Evolutionary conservation across 805 yeast genomes (phyloP).

Genomic region (Starmerella powellii): DNA sequence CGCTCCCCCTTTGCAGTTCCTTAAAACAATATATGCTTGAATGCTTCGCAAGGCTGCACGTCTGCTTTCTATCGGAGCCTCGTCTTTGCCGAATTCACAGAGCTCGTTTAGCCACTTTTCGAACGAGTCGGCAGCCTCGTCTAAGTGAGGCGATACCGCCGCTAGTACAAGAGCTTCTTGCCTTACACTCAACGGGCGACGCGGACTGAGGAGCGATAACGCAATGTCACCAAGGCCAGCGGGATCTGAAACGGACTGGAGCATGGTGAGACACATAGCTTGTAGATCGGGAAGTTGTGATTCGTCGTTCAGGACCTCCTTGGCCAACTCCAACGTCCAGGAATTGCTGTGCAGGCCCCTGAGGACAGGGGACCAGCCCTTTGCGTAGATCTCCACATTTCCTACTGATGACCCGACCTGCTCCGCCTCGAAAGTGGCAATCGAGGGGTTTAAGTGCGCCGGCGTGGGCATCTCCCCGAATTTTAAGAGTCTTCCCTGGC

Average conservation of each 20-base stretch:
- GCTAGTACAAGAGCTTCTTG: constrained; percentile 17
- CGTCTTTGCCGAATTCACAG: constrained; percentile 31
- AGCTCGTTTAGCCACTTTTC: constrained; percentile 28
- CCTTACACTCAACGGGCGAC: constrained; percentile 3
- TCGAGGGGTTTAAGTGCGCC: constrained; percentile 13
- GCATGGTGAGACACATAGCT: neutral
- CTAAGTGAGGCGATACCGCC: neutral
- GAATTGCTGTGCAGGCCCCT: constrained; percentile 1
- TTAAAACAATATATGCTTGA: constrained; percentile 25
- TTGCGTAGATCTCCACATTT: neutral
- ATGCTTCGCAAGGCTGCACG: constrained; percentile 38
- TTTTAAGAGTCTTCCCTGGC: constrained; percentile 1
- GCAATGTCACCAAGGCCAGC: neutral
- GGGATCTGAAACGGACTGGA: neutral
- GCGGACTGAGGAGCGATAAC: neutral
- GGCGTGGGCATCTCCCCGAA: constrained; percentile 6
- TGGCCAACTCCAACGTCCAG: constrained; percentile 11
- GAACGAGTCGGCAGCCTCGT: neutral
- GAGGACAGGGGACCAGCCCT: constrained; percentile 12
- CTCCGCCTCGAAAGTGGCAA: constrained; percentile 17
- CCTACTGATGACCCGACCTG: constrained; percentile 1
- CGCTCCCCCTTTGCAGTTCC: constrained; percentile 3
- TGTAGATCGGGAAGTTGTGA: constrained; percentile 8
- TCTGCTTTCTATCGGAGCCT: constrained; percentile 36
- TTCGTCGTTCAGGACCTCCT: neutral